These are phyloP conservation scores for Waltergamsia citrina DNA, from an alignment of 2,329 filamentous ascomycete genomes.

Conservation along the genomic window DNA sequence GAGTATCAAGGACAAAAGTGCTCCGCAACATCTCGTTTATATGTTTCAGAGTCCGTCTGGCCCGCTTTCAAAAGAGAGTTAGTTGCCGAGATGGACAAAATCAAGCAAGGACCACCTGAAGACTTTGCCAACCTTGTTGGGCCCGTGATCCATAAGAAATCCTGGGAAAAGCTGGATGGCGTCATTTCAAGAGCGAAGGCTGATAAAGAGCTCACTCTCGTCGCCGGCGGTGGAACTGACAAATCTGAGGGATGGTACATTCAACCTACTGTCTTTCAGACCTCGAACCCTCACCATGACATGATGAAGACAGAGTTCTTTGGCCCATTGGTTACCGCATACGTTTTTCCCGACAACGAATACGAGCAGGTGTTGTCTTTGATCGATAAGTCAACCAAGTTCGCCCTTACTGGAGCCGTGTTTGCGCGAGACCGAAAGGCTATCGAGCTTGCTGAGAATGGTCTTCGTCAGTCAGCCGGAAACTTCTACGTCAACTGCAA, in stretches of 20 bases:
- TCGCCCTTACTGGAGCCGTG: conserved; percentile 54
- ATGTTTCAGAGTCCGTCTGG: conserved; percentile 39
- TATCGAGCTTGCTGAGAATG: conserved; percentile 53
- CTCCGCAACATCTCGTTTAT: conserved; percentile 40
- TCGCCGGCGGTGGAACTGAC: conserved; percentile 35
- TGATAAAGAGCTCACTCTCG: conserved; percentile 28
- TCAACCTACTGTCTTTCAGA: conserved; percentile 34
- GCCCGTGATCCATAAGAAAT: conserved; percentile 36
- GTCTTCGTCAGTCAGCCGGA: conserved; percentile 55
- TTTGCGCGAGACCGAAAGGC: conserved; percentile 57
- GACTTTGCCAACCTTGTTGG: conserved; percentile 30
- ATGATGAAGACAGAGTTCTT: conserved; percentile 38
- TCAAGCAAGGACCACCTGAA: conserved; percentile 19
- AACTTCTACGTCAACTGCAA: conserved; percentile 69
- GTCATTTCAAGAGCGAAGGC: conserved; percentile 35
- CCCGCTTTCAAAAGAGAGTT: conserved; percentile 9
- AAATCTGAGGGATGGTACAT: conserved; percentile 31
- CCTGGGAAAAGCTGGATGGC: conserved; percentile 33
- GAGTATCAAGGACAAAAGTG: conserved; percentile 44
- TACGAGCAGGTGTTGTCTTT: conserved; percentile 6
- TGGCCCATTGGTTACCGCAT: conserved; percentile 32
- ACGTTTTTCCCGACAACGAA: conserved; percentile 36
- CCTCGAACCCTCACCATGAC: conserved; percentile 30
- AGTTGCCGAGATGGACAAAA: too few species aligned
- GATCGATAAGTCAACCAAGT: background rate